These are phyloP conservation scores for Ophiobolus disseminans DNA, from an alignment of 2,329 filamentous ascomycete species.

Conservation along the genomic window DNA sequence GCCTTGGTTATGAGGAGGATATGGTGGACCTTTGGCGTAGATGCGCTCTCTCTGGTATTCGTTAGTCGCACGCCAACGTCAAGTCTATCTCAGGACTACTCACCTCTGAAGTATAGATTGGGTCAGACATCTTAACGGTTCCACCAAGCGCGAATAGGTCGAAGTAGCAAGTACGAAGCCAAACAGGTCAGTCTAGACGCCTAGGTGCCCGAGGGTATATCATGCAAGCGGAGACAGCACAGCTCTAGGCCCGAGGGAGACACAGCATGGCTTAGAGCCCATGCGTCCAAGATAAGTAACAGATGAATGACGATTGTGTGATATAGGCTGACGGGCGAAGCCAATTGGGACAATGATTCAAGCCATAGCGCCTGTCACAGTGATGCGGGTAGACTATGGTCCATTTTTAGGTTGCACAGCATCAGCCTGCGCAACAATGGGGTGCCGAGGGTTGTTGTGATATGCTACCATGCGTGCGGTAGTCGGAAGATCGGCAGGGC, in stretches of 20 bases:
- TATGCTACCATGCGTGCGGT: conserved; percentile 5
- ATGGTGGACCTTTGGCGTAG: conserved; percentile 31
- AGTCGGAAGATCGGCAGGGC: conserved; percentile 1
- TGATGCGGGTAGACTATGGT: conserved; percentile 11
- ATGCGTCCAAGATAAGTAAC: conserved; percentile 23
- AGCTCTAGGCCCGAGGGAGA: conserved; percentile 22
- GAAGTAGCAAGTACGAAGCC: conserved; percentile 12
- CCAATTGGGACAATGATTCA: conserved; percentile 18
- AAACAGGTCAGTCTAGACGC: conserved; percentile 8
- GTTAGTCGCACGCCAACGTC: background rate
- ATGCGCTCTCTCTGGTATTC: conserved; percentile 13
- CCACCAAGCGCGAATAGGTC: conserved; percentile 3
- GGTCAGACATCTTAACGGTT: conserved; percentile 18
- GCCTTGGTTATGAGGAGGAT: conserved; percentile 34
- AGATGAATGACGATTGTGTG: conserved; percentile 32
- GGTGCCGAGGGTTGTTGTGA: conserved; percentile 17
- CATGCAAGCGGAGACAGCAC: conserved; percentile 8
- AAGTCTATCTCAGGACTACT: conserved; percentile 4
- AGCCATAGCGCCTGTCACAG: conserved; percentile 1
- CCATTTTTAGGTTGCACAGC: conserved; percentile 13
- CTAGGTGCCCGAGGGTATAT: conserved; percentile 29
- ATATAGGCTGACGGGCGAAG: conserved; percentile 7
- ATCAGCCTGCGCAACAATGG: conserved; percentile 19
- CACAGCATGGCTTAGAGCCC: conserved; percentile 25
- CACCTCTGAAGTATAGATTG: conserved; percentile 12